phyloP scores from a whole-genome alignment of 495 filamentous ascomycete species.

The Xylaria intraflava region DNA sequence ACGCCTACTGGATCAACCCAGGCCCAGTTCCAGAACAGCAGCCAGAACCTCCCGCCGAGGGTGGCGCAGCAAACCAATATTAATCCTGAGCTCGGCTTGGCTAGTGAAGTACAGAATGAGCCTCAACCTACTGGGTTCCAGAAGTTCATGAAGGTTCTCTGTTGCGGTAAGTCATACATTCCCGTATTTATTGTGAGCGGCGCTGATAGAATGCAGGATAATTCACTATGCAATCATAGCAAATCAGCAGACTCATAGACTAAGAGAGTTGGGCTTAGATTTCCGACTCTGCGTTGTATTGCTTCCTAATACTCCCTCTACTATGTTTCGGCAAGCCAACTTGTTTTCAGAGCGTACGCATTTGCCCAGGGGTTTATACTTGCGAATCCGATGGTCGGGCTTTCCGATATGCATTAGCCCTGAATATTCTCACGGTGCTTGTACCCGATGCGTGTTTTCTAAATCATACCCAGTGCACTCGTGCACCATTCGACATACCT shows the following conservation, averaged over 20 bases:
- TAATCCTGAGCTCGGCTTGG: conserved; percentile 35
- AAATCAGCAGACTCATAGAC: conserved; percentile 25
- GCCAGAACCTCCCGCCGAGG: conserved; percentile 69
- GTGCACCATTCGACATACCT: not conserved
- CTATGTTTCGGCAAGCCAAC: not conserved
- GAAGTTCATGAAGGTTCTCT: conserved; percentile 76
- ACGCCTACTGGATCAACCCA: conserved; percentile 79
- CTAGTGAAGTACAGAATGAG: conserved; percentile 38
- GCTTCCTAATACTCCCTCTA: conserved; percentile 21
- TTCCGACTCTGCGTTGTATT: conserved; percentile 18
- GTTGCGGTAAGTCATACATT: conserved; percentile 59
- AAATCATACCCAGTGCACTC: not conserved
- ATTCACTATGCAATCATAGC: conserved; percentile 11
- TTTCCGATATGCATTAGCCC: not conserved
- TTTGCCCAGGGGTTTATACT: conserved; percentile 2
- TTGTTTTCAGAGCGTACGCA: conserved; percentile 6
- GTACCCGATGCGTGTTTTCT: not conserved
- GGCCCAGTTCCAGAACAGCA: conserved; percentile 83
- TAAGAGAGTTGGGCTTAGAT: conserved; percentile 22
- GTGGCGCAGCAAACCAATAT: conserved; percentile 51
- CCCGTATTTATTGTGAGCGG: not conserved
- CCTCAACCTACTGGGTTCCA: conserved; percentile 52
- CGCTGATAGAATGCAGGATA: not conserved
- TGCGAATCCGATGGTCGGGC: not conserved
- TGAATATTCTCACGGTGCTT: not conserved